Base-by-base conservation (phyloP, 225 moss, liverwort and hornwort genomes). In the Physcomitrium patens region DNA sequence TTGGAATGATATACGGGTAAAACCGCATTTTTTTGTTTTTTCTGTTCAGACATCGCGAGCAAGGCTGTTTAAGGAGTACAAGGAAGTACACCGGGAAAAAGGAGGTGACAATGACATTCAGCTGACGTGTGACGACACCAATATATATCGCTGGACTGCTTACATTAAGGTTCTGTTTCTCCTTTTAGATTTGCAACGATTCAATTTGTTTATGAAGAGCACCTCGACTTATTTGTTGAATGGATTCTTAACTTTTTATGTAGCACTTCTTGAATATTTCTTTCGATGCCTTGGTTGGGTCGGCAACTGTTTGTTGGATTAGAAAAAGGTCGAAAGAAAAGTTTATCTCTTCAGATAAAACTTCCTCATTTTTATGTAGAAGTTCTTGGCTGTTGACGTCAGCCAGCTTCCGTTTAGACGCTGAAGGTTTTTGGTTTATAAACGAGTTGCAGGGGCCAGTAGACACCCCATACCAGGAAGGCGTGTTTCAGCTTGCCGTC, bases 111-210 rank as follows among this genome's bases (percentile, higher is more conserved):
- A 72, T 44, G 97, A 97, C 75, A 97, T 97, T 77, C 94, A 91
- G 78, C 89, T 97, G 23, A 80, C 92, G 62, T 97, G 97, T 63
- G 94, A 97, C 64, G 97, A 97, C 52, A 91, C 86, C 64, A 97
- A 97, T 73, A 97, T 97, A 45, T 94, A 94, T 78, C 89, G 97
- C 17, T 97, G 97, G 97, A 94, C 92, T 78, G 94, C 94, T 20
- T 91, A 89, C 48, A 97, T 97, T 71, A 97, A 94, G 87, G 87
- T 87, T 19, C 19, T 77, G 14, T 27, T 20, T 49, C 19, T 44
- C 19, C 49, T 61, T 31, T 63, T 54, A 60, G 49, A 17, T 47
- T 65, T 37, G 3, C 42, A 54, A 24, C 37, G 13, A 46, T 52
- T 72, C 14, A 16, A 60, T 77, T 64, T 76, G 69, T 13, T 45